Base-by-base conservation (phyloP, 805 yeast species). In the Candida methanosorbosa region DNA sequence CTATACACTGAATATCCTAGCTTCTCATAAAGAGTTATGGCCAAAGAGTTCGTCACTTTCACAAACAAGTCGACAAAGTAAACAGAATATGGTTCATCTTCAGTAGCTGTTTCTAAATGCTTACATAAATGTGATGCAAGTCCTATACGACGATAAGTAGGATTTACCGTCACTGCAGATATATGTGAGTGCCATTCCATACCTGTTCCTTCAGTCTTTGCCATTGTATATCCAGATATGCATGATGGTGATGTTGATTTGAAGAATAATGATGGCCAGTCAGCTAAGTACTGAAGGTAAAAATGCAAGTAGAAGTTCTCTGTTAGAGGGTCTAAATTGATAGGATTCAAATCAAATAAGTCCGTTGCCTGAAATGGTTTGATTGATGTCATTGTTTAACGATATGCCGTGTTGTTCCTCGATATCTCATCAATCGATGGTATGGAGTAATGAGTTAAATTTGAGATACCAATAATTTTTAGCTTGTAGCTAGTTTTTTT, bases 181-280 rank as follows among this genome's bases (percentile, higher is more conserved):
- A 92, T 87, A 56, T 92, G 99, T 1, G 95, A 75, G 52, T 92
- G 99, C 95, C 97, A 90, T 39, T 87, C 92, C 31, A 69, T 74
- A 5, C 70, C 75, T 25, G 65, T 65, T 0, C 98, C 98, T 55
- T 92, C 98, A 1, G 94, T 79, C 56, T 92, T 92, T n/a, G 94
- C 97, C 76, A 92, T 76, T 94, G 92, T 80, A 52, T 82, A 81
- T 1, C 88, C 90, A 23, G 83, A 65, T 20, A 64, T 60, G 31
- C 41, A 21, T 12, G 34, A 12, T 34, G 36, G 18, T 13, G 33
- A 14, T 21, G 32, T 18, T 9, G 88, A 74, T 52, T 86, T 81
- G 71, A 87, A 90, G 57, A 87, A 81, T 30, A 92, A 62, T 23
- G 86, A 70, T 6, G 98, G 97, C 96, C 97, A 88, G 34, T 73